Conservation (phyloP, 2,329 filamentous ascomycete genomes). For the Colletotrichum scovillei region DNA sequence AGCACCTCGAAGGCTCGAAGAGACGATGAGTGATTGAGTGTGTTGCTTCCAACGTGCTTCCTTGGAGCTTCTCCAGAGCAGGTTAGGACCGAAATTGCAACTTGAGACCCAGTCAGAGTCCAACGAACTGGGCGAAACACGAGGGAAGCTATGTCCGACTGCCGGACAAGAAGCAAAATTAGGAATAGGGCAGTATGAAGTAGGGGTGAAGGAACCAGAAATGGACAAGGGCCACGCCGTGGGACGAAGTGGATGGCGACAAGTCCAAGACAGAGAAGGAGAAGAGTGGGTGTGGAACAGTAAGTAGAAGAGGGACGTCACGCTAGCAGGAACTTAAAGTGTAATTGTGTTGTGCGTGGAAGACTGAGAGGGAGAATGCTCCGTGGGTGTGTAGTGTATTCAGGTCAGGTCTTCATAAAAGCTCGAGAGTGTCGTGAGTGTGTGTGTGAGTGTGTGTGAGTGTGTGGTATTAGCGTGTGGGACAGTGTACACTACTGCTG, state of each 20-base stretch:
- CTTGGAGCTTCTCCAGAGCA: conserved; percentile 17
- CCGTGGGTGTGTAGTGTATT: too few species aligned
- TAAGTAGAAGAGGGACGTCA: not conserved
- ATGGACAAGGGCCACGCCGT: conserved; percentile 17
- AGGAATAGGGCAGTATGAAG: conserved; percentile 23
- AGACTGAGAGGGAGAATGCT: not conserved
- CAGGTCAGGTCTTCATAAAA: not conserved
- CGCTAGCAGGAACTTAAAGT: conserved; percentile 11
- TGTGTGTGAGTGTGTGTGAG: not conserved
- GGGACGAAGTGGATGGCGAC: not conserved
- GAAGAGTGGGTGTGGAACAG: not conserved
- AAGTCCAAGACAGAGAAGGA: not conserved
- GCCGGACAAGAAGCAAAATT: conserved; percentile 32
- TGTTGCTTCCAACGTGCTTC: conserved; percentile 20
- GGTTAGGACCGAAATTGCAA: conserved; percentile 28
- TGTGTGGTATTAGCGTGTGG: not conserved
- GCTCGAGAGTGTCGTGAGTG: not conserved
- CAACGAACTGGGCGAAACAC: conserved; percentile 28
- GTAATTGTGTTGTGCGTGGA: not conserved
- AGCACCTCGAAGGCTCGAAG: not conserved
- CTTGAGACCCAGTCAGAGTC: conserved; percentile 2
- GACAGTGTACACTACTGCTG: too few species aligned
- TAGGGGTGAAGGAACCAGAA: conserved; percentile 11
- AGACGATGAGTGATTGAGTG: not conserved
- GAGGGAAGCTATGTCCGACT: conserved; percentile 25